Evolutionary conservation across 2,329 filamentous ascomycete species (phyloP).

Genomic region (Claviceps maximensis): DNA sequence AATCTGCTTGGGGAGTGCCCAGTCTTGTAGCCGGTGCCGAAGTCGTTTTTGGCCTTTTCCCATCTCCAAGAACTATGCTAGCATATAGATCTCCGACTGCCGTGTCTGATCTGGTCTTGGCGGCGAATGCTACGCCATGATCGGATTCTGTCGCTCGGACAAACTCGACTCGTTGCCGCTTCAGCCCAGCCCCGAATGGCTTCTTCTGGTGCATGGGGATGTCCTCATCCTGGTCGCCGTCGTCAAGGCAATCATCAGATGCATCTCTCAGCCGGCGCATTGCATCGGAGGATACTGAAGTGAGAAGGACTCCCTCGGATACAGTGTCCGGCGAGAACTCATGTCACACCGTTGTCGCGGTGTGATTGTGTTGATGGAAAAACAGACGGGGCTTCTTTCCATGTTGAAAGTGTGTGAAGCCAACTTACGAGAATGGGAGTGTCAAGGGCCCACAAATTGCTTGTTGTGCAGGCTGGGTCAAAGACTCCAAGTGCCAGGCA

Average conservation of each 20-base stretch:
- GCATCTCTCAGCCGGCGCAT: conserved; percentile 17
- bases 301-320: not conserved
- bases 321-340: not conserved
- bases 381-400: no score
- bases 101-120: conserved; percentile 8
- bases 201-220: conserved; percentile 39
- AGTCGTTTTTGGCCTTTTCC: conserved; percentile 5
- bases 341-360: not conserved
- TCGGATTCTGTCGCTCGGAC: conserved; percentile 37
- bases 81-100: conserved; percentile 49
- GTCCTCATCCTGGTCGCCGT: conserved; percentile 24
- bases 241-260: conserved; percentile 10
- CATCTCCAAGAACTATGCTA: conserved; percentile 46
- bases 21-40: conserved; percentile 10
- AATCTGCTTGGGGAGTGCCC: not conserved
- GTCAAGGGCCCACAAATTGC: no score
- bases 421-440: not conserved
- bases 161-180: conserved; percentile 41
- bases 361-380: not conserved
- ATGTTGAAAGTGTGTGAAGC: not conserved
- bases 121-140: conserved; percentile 15
- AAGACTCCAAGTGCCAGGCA: no score
- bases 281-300: not conserved
- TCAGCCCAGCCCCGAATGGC: conserved; percentile 43
- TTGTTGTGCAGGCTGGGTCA: no score